phyloP scores from a whole-genome alignment of 805 yeast genomes.

The Hanseniaspora lachancei region DNA sequence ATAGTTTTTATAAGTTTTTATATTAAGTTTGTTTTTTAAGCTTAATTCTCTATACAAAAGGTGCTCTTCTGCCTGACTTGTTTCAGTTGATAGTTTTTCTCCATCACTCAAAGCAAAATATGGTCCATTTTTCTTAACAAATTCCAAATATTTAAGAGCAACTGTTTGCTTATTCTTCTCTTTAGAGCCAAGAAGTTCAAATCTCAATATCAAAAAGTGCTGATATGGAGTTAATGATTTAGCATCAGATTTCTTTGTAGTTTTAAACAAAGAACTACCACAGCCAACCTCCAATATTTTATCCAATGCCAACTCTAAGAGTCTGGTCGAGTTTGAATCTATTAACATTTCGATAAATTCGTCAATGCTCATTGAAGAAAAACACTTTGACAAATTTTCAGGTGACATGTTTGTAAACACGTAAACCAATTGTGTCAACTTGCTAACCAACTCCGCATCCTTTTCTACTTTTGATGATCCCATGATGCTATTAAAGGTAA shows the following conservation, averaged over 20 bases:
- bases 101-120: not conserved
- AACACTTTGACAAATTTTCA: constrained; percentile 7
- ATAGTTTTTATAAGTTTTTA: not conserved
- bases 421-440: constrained; percentile 20
- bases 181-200: not conserved
- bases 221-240: not conserved
- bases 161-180: not conserved
- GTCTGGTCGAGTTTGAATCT: constrained; percentile 14
- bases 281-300: not conserved
- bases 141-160: not conserved
- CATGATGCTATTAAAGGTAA: constrained; percentile 29
- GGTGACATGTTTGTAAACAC: constrained; percentile 18
- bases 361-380: constrained; percentile 2
- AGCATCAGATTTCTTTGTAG: no score
- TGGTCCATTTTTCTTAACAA: not conserved
- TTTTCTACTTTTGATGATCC: constrained; percentile 28
- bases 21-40: not conserved
- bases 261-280: not conserved
- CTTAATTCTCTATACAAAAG: not conserved
- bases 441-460: constrained; percentile 22
- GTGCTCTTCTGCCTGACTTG: constrained; percentile 2
- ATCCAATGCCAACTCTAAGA: constrained; percentile 15
- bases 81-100: not conserved
- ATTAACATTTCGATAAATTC: constrained; percentile 13
- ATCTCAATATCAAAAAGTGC: not conserved